These are phyloP conservation scores for Rosa lucieae DNA, from an alignment of 306 rosid species.

Conservation along the genomic window DNA sequence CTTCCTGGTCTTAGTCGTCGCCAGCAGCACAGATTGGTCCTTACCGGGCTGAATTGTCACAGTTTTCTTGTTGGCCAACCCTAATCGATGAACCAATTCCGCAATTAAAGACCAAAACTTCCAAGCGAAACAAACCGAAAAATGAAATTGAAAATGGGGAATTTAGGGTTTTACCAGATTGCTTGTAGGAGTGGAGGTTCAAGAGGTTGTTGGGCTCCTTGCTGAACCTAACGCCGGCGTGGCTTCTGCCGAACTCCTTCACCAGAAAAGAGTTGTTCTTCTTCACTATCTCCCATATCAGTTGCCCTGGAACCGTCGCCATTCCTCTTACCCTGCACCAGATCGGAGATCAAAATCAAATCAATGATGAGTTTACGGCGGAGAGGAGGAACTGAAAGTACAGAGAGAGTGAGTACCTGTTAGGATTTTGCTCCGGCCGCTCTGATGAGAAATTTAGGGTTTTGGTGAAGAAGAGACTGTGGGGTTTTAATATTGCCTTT, in stretches of 20 bases:
- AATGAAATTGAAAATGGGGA: background rate
- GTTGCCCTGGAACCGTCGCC: slow-evolving; percentile 88
- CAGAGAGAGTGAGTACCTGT: slow-evolving; percentile 12
- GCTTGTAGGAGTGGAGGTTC: slow-evolving; percentile 72
- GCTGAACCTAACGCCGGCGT: slow-evolving; percentile 77
- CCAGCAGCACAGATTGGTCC: slow-evolving; percentile 74
- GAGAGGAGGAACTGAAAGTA: background rate
- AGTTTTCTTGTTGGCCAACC: slow-evolving; percentile 97
- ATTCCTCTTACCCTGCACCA: slow-evolving; percentile 38
- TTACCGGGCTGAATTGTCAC: slow-evolving; percentile 78
- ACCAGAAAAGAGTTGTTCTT: slow-evolving; percentile 83
- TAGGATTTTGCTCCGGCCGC: slow-evolving; percentile 17
- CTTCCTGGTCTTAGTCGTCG: slow-evolving; percentile 85
- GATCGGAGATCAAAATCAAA: slow-evolving; percentile 17
- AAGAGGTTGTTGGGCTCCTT: slow-evolving; percentile 83
- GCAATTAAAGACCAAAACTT: background rate
- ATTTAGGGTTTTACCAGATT: slow-evolving; percentile 54
- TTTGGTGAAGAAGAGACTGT: background rate
- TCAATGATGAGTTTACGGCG: background rate
- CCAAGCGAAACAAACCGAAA: background rate
- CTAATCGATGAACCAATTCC: slow-evolving; percentile 26
- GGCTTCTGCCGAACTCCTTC: slow-evolving; percentile 77
- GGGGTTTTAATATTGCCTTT: background rate
- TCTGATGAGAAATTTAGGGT: background rate
- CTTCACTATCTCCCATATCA: slow-evolving; percentile 96